Conservation (phyloP, 1,139 yeast genomes). For the Lodderomyces parapsilosis region DNA sequence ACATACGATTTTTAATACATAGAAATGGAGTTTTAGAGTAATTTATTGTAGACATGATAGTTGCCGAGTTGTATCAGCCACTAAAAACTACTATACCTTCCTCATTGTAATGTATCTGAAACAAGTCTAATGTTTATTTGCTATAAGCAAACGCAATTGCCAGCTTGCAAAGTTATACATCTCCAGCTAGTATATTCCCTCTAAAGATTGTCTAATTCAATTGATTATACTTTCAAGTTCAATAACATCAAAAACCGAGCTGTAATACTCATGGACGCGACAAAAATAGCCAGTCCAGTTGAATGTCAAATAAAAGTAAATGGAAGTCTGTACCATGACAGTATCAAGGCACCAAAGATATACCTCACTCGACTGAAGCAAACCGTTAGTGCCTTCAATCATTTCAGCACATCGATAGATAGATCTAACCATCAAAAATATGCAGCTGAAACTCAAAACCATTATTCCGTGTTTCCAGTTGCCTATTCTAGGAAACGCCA, state of each 20-base stretch:
- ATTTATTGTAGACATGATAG: too few relatives aligned
- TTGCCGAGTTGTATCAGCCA: neutral
- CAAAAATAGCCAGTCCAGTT: slow-evolving; percentile 1
- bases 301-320: neutral
- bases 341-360: neutral
- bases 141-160: neutral
- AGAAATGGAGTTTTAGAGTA: neutral
- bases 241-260: neutral
- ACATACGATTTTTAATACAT: slow-evolving; percentile 18
- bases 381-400: neutral
- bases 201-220: neutral
- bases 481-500: neutral
- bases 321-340: neutral
- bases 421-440: neutral
- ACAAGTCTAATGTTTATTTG: neutral
- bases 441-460: neutral
- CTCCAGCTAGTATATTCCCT: neutral
- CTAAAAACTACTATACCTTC: neutral
- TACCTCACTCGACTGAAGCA: neutral
- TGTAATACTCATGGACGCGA: neutral
- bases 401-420: neutral
- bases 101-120: neutral
- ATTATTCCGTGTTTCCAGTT: slow-evolving; percentile 1
- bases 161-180: too few relatives aligned
- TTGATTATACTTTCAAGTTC: neutral